Percentiles rank a stretch among this genome's conserved stretches.
phyloP scores from a whole-genome alignment of 257 asterid species.

The Solanum dulcamara region DNA sequence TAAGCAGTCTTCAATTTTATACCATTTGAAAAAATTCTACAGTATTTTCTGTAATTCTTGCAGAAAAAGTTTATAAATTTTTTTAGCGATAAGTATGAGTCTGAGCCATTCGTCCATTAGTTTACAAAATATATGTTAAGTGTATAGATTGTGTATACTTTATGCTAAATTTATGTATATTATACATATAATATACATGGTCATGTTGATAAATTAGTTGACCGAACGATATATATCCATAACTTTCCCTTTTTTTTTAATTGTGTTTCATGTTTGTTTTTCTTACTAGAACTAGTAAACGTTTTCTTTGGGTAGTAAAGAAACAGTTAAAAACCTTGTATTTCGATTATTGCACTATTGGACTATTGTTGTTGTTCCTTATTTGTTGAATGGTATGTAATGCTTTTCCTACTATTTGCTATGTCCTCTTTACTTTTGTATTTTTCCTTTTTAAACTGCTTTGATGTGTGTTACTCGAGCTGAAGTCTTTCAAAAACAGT shows the following conservation, averaged over 20 bases:
- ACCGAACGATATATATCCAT: too few species aligned
- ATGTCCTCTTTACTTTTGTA: neutral
- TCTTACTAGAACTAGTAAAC: too few species aligned
- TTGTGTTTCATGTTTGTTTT: too few species aligned
- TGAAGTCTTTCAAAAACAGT: neutral
- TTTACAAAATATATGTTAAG: neutral
- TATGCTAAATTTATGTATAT: too few species aligned
- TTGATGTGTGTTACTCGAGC: neutral
- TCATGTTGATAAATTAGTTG: too few species aligned
- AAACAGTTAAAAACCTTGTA: too few species aligned
- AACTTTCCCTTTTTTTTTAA: too few species aligned
- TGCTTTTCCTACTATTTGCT: neutral
- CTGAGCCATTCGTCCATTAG: too few species aligned
- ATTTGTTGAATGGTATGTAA: neutral
- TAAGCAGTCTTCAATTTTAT: neutral
- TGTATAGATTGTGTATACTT: neutral
- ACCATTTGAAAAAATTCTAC: neutral
- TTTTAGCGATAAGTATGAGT: too few species aligned
- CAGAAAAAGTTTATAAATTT: too few species aligned
- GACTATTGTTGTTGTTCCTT: neutral
- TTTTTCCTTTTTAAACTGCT: neutral
- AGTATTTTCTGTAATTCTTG: too few species aligned
- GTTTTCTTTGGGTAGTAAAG: too few species aligned
- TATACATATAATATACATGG: neutral
- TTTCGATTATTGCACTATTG: neutral